These are phyloP conservation scores for Kalanchoe fedtschenkoi DNA, from an alignment of 164 flowering plant species.

Conservation along the genomic window DNA sequence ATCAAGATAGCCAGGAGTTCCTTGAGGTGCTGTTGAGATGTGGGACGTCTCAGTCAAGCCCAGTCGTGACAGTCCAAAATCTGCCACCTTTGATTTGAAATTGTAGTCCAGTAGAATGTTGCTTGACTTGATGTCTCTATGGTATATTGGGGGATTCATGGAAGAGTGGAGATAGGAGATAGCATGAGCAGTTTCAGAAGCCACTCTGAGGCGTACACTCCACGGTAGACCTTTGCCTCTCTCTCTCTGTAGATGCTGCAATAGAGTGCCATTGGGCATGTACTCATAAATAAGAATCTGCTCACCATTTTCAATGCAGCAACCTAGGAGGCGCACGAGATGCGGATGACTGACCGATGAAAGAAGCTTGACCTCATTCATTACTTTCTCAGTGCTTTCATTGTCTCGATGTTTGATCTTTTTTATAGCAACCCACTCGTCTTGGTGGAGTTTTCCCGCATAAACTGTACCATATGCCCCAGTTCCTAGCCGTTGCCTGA, in stretches of 20 bases:
- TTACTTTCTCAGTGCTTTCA: constrained; percentile 54
- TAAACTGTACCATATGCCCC: constrained; percentile 75
- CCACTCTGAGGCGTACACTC: constrained; percentile 51
- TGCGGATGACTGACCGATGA: constrained; percentile 67
- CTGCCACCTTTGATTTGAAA: constrained; percentile 49
- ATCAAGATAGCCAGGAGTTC: constrained; percentile 67
- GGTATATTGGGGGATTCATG: constrained; percentile 52
- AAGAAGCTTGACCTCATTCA: constrained; percentile 67
- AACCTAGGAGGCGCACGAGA: constrained; percentile 63
- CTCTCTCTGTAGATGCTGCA: constrained; percentile 57
- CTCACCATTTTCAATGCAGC: constrained; percentile 57
- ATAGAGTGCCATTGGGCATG: constrained; percentile 64
- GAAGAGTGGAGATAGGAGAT: constrained; percentile 58
- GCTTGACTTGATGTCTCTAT: constrained; percentile 60
- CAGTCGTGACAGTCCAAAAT: constrained; percentile 57
- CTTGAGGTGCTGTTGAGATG: constrained; percentile 61
- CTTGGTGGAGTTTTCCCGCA: constrained; percentile 43
- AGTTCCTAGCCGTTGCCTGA: constrained; percentile 51
- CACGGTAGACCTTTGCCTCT: constrained; percentile 52
- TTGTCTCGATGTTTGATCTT: constrained; percentile 40
- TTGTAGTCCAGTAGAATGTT: constrained; percentile 44
- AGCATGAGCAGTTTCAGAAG: constrained; percentile 51
- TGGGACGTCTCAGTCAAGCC: constrained; percentile 47
- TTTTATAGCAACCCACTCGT: constrained; percentile 55
- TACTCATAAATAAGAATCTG: constrained; percentile 64